These are phyloP conservation scores for Penicillium bialowiezense DNA, from an alignment of 495 filamentous ascomycete genomes.

Conservation along the genomic window DNA sequence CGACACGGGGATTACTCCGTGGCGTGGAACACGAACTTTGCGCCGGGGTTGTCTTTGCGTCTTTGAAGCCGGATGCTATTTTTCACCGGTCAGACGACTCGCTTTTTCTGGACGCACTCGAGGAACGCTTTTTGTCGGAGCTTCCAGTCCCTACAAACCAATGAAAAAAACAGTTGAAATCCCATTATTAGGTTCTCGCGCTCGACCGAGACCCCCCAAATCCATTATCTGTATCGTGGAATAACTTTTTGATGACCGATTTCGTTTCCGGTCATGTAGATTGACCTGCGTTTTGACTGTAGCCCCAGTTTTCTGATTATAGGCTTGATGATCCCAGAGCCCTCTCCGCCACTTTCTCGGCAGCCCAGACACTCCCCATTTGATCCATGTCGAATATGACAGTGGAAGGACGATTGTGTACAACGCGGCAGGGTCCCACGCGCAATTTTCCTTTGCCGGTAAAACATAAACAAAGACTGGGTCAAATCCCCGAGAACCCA, in stretches of 20 bases:
- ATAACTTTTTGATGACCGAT: constrained; percentile 1
- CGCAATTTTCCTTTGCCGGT: too few species aligned
- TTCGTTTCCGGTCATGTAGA: background rate
- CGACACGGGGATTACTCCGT: constrained; percentile 30
- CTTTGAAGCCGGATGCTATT: constrained; percentile 25
- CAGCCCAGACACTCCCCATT: too few species aligned
- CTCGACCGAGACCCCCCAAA: constrained; percentile 5
- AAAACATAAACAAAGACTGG: too few species aligned
- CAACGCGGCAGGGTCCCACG: too few species aligned
- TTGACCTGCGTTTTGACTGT: background rate
- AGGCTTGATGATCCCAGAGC: too few species aligned
- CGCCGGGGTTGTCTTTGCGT: constrained; percentile 27
- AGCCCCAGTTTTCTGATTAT: background rate
- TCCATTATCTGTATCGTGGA: constrained; percentile 9
- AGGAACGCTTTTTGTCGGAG: constrained; percentile 35
- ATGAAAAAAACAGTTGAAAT: constrained; percentile 48
- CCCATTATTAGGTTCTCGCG: constrained; percentile 21
- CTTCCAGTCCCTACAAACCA: constrained; percentile 34
- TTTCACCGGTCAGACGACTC: constrained; percentile 34
- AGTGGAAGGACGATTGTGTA: too few species aligned
- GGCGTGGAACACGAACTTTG: constrained; percentile 6
- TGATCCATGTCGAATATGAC: too few species aligned
- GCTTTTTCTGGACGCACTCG: constrained; percentile 33
- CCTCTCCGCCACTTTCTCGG: too few species aligned
- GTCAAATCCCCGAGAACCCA: too few species aligned